Evolutionary conservation across 73 alveolate species (phyloP).

Genomic region (Strombidium stylifer): DNA sequence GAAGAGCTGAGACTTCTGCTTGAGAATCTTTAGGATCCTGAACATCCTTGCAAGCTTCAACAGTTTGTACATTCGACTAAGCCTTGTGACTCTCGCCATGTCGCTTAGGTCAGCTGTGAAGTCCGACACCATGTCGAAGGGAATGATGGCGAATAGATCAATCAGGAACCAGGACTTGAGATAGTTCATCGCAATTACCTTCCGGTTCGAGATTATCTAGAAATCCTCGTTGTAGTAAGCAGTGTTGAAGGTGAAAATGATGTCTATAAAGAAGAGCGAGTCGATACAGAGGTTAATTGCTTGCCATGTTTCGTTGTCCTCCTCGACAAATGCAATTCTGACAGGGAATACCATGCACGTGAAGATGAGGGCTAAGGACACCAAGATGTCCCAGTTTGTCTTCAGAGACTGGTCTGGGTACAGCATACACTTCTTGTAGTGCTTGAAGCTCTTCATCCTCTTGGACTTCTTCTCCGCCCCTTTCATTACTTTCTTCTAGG

Average conservation of each 20-base stretch:
- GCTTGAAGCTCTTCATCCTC: too few relatives aligned
- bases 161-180: constrained; percentile 66
- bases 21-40: constrained; percentile 54
- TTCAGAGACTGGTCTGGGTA: constrained; percentile 53
- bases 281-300: constrained; percentile 22
- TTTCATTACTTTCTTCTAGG: too few relatives aligned
- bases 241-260: not conserved
- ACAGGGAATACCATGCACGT: constrained; percentile 87
- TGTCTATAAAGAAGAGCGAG: not conserved
- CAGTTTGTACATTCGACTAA: constrained; percentile 73
- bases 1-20: constrained; percentile 5
- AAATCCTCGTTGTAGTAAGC: not conserved
- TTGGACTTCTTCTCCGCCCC: too few relatives aligned
- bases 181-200: constrained; percentile 55
- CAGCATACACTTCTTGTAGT: constrained; percentile 7
- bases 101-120: constrained; percentile 43
- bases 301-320: constrained; percentile 55
- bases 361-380: constrained; percentile 47
- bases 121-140: constrained; percentile 43
- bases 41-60: constrained; percentile 67
- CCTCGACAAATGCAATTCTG: constrained; percentile 81
- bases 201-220: constrained; percentile 31
- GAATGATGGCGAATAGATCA: constrained; percentile 63
- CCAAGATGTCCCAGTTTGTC: constrained; percentile 25
- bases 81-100: constrained; percentile 66